Conservation (phyloP, 305 asterid genomes). For the Striga hermonthica region DNA sequence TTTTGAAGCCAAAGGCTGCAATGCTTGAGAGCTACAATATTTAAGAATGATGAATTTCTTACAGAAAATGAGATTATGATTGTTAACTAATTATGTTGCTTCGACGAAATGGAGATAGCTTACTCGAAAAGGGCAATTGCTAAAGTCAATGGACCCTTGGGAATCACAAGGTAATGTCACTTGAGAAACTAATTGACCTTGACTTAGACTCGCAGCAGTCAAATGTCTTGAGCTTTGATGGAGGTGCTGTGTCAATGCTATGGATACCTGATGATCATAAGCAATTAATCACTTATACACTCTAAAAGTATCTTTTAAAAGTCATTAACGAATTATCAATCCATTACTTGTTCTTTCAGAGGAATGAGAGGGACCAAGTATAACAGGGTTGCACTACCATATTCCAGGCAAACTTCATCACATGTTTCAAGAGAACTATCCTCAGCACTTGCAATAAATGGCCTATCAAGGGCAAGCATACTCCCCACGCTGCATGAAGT, state of each 20-base stretch:
- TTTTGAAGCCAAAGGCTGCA: conserved; percentile 14
- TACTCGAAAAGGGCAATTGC: conserved; percentile 85
- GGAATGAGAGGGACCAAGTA: conserved; percentile 72
- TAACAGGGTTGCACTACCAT: conserved; percentile 83
- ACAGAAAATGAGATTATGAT: neutral
- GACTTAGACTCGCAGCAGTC: conserved; percentile 50
- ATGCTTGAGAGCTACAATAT: conserved; percentile 12
- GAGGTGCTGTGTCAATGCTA: conserved; percentile 74
- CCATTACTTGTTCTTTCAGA: conserved; percentile 72
- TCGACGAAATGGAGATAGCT: conserved; percentile 37
- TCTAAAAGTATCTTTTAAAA: conserved; percentile 17
- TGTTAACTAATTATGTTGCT: conserved; percentile 8
- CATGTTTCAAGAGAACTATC: conserved; percentile 50
- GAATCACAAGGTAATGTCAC: conserved; percentile 87
- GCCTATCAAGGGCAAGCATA: conserved; percentile 87
- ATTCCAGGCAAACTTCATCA: conserved; percentile 65
- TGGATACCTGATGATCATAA: conserved; percentile 49
- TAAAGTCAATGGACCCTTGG: conserved; percentile 86
- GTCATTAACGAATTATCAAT: conserved; percentile 25
- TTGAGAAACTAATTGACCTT: conserved; percentile 75
- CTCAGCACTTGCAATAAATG: conserved; percentile 56
- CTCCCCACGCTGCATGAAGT: conserved; percentile 74
- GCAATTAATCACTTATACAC: conserved; percentile 23
- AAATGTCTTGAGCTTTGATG: conserved; percentile 62
- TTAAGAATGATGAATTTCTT: conserved; percentile 18